Base-by-base conservation (phyloP, 2,329 filamentous ascomycete species). In the Juglanconis sp. region DNA sequence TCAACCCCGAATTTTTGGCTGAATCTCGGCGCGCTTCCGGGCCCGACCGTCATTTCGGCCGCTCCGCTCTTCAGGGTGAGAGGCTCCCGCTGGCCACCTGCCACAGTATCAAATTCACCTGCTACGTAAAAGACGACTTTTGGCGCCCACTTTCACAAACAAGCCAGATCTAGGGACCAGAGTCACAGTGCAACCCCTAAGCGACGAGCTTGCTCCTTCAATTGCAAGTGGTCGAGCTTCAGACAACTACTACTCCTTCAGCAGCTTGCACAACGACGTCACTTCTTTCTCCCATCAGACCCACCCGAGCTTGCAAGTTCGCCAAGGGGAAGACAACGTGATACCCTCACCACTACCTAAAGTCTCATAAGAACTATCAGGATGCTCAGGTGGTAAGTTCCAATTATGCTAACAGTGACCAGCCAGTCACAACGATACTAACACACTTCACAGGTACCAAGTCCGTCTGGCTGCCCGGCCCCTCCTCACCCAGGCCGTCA, bases 401-500 rank as follows among this genome's bases (percentile, higher is more conserved):
- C 17, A n/a, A 32, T n/a, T 13, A 6, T 4, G 5, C 7, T 32
- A 5, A 2, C 42, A 50, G 5, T 15, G n/a, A 13, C 30, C 34
- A n/a, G 3, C 10, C 4, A 1, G n/a, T 31, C 32, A 56, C 15
- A 11, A 15, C 13, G 7, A n/a, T 38, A 36, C 57, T 61, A 31
- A 63, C 6, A 10, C 11, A 47, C 36, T 48, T 55, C 51, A 44
- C 68, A 91, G 93, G 92, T 98, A 98, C 79, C 92, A 96, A 77
- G 81, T 86, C 71, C 90, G 86, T 75, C 82, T 97, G 72, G 88
- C 89, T 68, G 84, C 87, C 69, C 86, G 90, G 71, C 94, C 94
- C 62, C 80, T 98, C 68, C 85, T 97, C 70, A 98, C 94, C 10
- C 92, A 96, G 80, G 91, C 89, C 72, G 79, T 96, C 68, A 96